Evolutionary conservation across 768 basidiomycete genomes (phyloP), one percentile per base, ranked within the genome.

Genomic region (Agaricus blazei): DNA sequence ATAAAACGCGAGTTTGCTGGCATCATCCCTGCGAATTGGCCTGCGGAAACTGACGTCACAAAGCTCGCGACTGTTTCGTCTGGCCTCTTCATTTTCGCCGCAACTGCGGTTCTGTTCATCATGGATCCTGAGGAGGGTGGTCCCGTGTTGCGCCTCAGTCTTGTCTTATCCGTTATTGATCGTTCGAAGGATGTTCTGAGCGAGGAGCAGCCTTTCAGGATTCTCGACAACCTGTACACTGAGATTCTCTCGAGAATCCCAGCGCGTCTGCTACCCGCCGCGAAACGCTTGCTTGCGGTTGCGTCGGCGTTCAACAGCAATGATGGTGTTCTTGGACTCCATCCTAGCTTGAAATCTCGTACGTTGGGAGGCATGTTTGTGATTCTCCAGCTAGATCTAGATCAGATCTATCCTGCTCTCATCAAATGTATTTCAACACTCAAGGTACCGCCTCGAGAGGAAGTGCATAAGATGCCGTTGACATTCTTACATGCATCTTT

Each of bases 401-500:
- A 37, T 31, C 15, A 5, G n/a, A 15, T 36, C 11, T 19, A 19
- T 36, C 15, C 27, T 2, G 14, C 48, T 37, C 29, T 48, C 15
- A 15, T 36, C 14, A 48, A 36, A 36, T 29, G 9, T 19, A 15
- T n/a, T 19, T 34, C 48, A 4, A 23, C 24, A 2, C 48, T 48
- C 7, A 8, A 19, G 14, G 37, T 48, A n/a, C 48, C 48, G n/a
- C 1, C 48, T 9, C 12, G 24, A 7, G 23, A 24, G n/a, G 2
- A 6, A 14, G 48, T 31, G 12, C 9, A 24, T 29, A 4, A 6
- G 24, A 3, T 12, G 7, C 29, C 29, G 11, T 6, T 48, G 6
- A 29, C 11, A n/a, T 48, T 48, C 29, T 36, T 48, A 15, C 48
- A 48, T 23, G 81, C 51, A 85, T 78, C 61, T 72, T 84, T 43